Percentiles rank a stretch among this genome's conserved stretches.
Conservation (phyloP, 352 stramenopile genomes). For the Thraustochytrium striatum region DNA sequence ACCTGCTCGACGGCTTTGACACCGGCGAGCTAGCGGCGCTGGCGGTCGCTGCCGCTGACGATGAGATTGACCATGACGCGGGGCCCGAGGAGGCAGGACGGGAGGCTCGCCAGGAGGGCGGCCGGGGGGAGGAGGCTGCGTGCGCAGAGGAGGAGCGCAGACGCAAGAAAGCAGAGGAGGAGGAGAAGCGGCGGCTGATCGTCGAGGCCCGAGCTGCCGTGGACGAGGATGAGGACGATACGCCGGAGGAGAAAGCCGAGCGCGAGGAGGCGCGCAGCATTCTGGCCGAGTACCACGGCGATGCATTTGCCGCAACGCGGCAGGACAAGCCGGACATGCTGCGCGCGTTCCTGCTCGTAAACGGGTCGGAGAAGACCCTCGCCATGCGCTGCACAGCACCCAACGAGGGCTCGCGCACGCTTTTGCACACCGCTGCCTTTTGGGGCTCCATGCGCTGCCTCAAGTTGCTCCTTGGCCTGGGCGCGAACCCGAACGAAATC, state of each 20-base stretch:
- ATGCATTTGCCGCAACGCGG: neutral
- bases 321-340: constrained; percentile 8
- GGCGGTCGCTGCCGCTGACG: too few relatives aligned
- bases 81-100: too few relatives aligned
- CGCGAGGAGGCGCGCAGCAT: neutral
- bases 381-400: neutral
- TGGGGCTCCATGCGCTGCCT: constrained; percentile 26
- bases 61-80: too few relatives aligned
- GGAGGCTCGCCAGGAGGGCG: too few relatives aligned
- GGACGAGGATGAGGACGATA: constrained; percentile 22
- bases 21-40: too few relatives aligned
- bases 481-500: constrained; percentile 6
- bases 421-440: constrained; percentile 28
- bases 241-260: neutral
- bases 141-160: neutral
- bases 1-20: too few relatives aligned
- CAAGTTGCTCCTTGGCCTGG: constrained; percentile 4
- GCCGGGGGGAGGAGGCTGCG: neutral
- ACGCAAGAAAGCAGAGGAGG: neutral
- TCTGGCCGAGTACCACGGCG: neutral
- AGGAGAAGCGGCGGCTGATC: neutral
- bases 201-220: neutral
- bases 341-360: constrained; percentile 1
- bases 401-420: constrained; percentile 8
- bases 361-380: neutral